Evolutionary conservation across 140 eudicot genomes (phyloP).

Genomic region (Oenanthe javanica): DNA sequence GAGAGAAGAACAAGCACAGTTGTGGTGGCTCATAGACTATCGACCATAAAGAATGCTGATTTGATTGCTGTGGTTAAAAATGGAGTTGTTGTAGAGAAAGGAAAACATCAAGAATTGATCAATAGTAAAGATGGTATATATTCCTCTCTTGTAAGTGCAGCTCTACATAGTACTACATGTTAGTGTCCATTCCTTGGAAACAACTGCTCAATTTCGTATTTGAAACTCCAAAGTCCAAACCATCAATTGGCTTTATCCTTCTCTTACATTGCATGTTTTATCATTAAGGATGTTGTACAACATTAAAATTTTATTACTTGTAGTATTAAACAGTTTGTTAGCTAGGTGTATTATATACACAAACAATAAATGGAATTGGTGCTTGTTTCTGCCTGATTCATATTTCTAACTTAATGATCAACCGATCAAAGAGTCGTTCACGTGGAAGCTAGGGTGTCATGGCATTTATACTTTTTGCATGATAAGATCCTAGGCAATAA

Average conservation of each 20-base stretch:
- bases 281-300: too few relatives aligned
- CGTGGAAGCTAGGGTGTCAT: not conserved
- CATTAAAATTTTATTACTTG: too few relatives aligned
- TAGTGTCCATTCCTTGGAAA: not conserved
- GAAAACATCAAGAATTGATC: slow-evolving; percentile 39
- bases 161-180: slow-evolving; percentile 20
- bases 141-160: slow-evolving; percentile 38
- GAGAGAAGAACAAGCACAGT: slow-evolving; percentile 40
- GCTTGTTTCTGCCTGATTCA: not conserved
- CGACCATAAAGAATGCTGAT: slow-evolving; percentile 45
- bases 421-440: not conserved
- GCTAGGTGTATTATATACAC: too few relatives aligned
- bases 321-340: too few relatives aligned
- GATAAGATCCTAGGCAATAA: not conserved
- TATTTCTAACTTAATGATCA: too few relatives aligned
- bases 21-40: slow-evolving; percentile 52
- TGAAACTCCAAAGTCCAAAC: not conserved
- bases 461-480: not conserved
- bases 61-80: slow-evolving; percentile 39
- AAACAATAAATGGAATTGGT: not conserved
- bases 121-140: slow-evolving; percentile 31
- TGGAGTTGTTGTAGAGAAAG: slow-evolving; percentile 45
- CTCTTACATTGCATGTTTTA: too few relatives aligned
- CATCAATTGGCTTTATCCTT: not conserved
- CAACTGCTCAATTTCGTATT: not conserved